Conservation (phyloP, 1,284 basidiomycete genomes). For the Sporisorium iseilematis-ciliati region DNA sequence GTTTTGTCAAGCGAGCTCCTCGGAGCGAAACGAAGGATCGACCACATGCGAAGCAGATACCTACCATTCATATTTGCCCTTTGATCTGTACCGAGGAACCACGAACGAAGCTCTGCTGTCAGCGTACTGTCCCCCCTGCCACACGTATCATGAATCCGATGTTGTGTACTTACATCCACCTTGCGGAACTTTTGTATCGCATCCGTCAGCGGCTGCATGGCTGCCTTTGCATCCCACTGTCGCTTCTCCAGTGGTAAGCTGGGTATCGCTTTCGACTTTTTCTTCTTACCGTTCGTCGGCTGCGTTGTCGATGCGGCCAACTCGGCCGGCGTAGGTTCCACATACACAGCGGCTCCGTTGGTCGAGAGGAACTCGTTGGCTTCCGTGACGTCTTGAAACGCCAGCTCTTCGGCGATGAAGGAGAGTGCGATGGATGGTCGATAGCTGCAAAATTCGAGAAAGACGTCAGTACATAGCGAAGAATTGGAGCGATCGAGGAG, state of each 20-base stretch:
- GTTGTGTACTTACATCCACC: constrained; percentile 71
- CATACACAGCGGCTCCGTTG: constrained; percentile 80
- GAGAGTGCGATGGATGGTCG: constrained; percentile 75
- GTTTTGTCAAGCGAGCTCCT: background rate
- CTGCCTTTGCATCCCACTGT: constrained; percentile 73
- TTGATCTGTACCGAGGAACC: constrained; percentile 42
- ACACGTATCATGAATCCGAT: background rate
- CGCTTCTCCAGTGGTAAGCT: constrained; percentile 47
- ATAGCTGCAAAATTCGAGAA: constrained; percentile 27
- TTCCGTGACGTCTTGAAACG: constrained; percentile 79
- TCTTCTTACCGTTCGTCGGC: constrained; percentile 28
- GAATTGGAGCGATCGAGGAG: background rate
- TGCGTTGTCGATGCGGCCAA: constrained; percentile 26
- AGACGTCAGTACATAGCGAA: background rate
- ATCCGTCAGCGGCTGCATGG: constrained; percentile 70
- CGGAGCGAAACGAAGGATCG: background rate
- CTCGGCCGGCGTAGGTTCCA: constrained; percentile 65
- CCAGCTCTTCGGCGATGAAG: constrained; percentile 84
- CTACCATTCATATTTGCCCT: constrained; percentile 52
- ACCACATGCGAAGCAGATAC: background rate
- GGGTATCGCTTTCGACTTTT: constrained; percentile 42
- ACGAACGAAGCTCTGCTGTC: background rate
- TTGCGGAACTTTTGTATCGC: constrained; percentile 72
- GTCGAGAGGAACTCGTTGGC: constrained; percentile 79
- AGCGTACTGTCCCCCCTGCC: background rate